phyloP scores from a whole-genome alignment of 148 eudicot species.

The Polygonum maritimum region DNA sequence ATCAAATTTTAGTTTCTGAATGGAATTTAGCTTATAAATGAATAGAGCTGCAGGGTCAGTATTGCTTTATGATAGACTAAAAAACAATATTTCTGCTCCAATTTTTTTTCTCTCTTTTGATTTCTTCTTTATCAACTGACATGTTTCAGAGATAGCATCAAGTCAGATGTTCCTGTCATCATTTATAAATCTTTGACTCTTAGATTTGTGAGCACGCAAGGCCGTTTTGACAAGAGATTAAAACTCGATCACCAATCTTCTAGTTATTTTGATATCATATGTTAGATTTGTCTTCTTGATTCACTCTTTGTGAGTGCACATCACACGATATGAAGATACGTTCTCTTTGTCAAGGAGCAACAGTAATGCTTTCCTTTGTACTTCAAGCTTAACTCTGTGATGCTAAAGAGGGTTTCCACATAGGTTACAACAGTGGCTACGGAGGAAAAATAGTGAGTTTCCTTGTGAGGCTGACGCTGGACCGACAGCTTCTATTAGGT shows the following conservation, averaged over 20 bases:
- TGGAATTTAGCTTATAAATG: neutral
- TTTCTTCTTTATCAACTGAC: neutral
- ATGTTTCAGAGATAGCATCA: neutral
- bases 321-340: neutral
- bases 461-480: conserved; percentile 92
- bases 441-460: conserved; percentile 57
- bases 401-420: conserved; percentile 8
- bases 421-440: conserved; percentile 93
- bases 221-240: neutral
- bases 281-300: neutral
- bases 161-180: neutral
- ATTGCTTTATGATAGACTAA: neutral
- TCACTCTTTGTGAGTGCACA: neutral
- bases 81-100: neutral
- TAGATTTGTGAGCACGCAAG: conserved; percentile 1
- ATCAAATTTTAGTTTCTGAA: neutral
- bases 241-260: neutral
- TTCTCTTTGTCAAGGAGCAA: neutral
- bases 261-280: neutral
- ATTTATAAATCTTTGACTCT: neutral
- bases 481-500: conserved; percentile 85
- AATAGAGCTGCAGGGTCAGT: neutral
- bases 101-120: neutral
- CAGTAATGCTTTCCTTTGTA: neutral
- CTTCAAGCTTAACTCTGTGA: neutral